Evolutionary conservation across 306 rosid species (phyloP).

Genomic region (Castanospermum australe): DNA sequence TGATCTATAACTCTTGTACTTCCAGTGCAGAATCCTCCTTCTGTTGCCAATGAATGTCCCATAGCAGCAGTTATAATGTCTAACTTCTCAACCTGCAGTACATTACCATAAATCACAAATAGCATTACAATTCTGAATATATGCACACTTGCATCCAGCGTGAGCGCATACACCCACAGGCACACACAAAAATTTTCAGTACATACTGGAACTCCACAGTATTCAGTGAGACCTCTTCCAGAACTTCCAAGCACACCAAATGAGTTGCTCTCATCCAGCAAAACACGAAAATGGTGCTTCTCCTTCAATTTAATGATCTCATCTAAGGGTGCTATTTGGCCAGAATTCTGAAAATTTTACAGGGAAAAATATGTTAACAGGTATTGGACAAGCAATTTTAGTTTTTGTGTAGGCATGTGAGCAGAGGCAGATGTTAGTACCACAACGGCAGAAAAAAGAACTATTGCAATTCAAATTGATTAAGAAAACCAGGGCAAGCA

Average conservation of each 20-base stretch:
- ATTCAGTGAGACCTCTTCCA: constrained; percentile 93
- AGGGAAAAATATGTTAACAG: background rate
- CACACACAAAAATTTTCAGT: constrained; percentile 30
- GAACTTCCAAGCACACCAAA: constrained; percentile 90
- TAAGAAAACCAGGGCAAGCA: constrained; percentile 1
- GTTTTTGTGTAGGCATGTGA: background rate
- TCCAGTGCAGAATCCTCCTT: constrained; percentile 99
- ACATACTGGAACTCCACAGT: constrained; percentile 77
- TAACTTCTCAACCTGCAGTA: constrained; percentile 77
- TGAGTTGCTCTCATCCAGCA: constrained; percentile 97
- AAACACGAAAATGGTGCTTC: constrained; percentile 77
- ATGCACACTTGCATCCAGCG: constrained; percentile 6
- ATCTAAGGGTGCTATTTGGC: constrained; percentile 89
- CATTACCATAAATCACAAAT: constrained; percentile 41
- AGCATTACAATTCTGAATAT: constrained; percentile 15
- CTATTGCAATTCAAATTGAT: constrained; percentile 1
- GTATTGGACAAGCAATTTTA: background rate
- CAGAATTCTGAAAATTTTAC: constrained; percentile 72
- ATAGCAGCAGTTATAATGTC: constrained; percentile 94
- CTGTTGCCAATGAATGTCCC: constrained; percentile 97
- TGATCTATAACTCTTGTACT: constrained; percentile 91
- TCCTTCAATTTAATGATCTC: constrained; percentile 93
- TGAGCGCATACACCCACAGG: background rate
- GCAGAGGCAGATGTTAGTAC: background rate
- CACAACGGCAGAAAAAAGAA: background rate